Evolutionary conservation across 176 grass and related monocot genomes (phyloP).

Genomic region (Rhynchospora breviuscula): DNA sequence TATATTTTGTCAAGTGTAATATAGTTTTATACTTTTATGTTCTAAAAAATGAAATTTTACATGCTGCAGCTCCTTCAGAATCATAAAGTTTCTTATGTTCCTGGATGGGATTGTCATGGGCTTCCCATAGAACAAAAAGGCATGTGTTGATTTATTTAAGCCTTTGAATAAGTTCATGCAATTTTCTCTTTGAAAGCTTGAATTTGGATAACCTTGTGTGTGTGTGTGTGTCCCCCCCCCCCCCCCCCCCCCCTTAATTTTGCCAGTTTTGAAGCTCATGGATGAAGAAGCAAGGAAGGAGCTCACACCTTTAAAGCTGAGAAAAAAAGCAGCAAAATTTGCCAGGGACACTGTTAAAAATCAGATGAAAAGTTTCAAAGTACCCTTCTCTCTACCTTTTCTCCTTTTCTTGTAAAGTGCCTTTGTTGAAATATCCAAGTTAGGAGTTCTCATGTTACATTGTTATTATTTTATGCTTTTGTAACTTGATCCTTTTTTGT

Average conservation of each 20-base stretch:
- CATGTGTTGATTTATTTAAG: conserved; percentile 36
- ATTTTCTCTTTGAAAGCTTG: not conserved
- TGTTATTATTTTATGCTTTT: conserved; percentile 4
- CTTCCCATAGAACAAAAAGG: conserved; percentile 99
- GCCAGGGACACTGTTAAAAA: conserved; percentile 78
- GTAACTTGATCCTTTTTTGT: not conserved
- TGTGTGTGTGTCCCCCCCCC: too few relatives aligned
- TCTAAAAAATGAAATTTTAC: not conserved
- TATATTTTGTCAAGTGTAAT: not conserved
- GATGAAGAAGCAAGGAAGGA: conserved; percentile 73
- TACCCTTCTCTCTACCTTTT: conserved; percentile 30
- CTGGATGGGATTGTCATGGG: conserved; percentile 97
- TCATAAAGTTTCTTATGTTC: conserved; percentile 81
- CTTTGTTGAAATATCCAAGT: not conserved
- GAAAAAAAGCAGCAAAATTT: conserved; percentile 98
- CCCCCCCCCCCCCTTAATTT: conserved; percentile 27
- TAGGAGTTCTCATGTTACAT: not conserved
- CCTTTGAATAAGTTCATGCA: not conserved
- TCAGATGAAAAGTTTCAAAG: conserved; percentile 99
- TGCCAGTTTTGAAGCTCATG: conserved; percentile 86
- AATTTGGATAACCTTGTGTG: conserved; percentile 3
- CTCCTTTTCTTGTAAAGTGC: not conserved
- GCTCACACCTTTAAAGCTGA: conserved; percentile 80
- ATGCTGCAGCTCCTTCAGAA: conserved; percentile 77
- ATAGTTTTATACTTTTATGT: not conserved